Conservation (phyloP, 306 rosid species). For the Cotoneaster glaucophyllus region DNA sequence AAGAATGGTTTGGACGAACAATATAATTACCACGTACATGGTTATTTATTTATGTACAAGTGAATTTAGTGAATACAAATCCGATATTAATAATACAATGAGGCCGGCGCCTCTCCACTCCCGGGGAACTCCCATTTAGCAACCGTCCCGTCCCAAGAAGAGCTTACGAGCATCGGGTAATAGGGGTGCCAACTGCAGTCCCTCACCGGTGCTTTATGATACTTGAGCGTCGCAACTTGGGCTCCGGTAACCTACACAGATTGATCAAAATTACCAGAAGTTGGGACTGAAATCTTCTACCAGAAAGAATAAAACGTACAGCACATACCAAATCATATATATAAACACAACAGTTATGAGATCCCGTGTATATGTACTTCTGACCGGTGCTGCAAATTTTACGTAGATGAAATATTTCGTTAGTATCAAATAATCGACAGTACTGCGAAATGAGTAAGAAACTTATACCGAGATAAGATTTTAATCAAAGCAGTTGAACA, state of each 20-base stretch:
- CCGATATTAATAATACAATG: too few species aligned
- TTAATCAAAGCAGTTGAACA: background rate
- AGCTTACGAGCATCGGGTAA: constrained; percentile 72
- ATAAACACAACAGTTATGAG: constrained; percentile 62
- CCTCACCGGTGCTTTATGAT: constrained; percentile 82
- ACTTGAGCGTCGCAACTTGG: constrained; percentile 76
- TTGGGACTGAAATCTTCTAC: background rate
- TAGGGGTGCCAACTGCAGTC: constrained; percentile 98
- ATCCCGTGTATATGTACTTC: constrained; percentile 90
- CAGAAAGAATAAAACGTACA: background rate
- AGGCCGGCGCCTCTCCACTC: constrained; percentile 27
- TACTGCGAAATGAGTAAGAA: background rate
- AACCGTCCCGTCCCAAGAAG: constrained; percentile 91
- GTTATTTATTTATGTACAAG: background rate
- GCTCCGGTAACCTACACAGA: constrained; percentile 65
- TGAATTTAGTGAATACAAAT: too few species aligned
- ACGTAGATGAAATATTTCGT: background rate
- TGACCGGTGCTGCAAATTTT: constrained; percentile 83
- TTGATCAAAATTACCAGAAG: background rate
- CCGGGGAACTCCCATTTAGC: constrained; percentile 80
- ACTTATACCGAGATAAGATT: background rate
- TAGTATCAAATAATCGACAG: background rate
- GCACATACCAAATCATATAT: constrained; percentile 86
- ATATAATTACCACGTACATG: background rate
- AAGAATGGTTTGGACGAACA: background rate